Evolutionary conservation across 2,329 filamentous ascomycete genomes (phyloP), one percentile per base, ranked within the genome.

Genomic region (Hirsutella minnesotensis): DNA sequence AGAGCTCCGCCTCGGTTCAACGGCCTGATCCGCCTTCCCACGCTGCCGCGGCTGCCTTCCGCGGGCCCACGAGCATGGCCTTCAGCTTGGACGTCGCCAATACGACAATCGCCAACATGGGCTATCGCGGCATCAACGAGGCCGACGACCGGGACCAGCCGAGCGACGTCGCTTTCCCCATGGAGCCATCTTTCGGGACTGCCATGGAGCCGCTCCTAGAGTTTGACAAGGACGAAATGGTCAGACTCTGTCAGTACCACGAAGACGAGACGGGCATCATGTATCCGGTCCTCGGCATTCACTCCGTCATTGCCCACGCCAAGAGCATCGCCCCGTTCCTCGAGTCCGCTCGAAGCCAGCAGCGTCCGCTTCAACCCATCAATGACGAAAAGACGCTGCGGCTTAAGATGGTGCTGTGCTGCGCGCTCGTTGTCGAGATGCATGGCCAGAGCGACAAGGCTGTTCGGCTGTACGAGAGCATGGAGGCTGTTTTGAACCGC

Each of bases 231-330:
- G 79, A 88, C 30, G 88, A 95, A 56, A 86, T 92, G 53, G 61
- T 90, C 18, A 77, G 86, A 1, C 65, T 95, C 13, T 86, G 86
- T 50, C 72, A 77, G 13, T 68, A 94, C 0, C 90, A 92, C 56
- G 85, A 94, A 51, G 88, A 95, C 53, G 89, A 95, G 58, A 81
- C 94, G 53, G 86, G 86, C 36, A 76, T 90, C 53, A 94, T 95
- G 86, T 95, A 94, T 58, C 90, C 90, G 0, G 76, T 95, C 4
- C 61, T 94, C 38, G 76, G 86, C 51, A 83, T 94, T 30, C 76
- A 83, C 35, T 72, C 72, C 35, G 67, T 94, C 33, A 79, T 85
- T 31, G 67, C 69, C 5, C 84, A 94, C 57, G 80, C 81, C 7
- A 79, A 75, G 47, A 71, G 73, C 46, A 66, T 95, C 1, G 81